These are phyloP conservation scores for Rhododendron simsii DNA, from an alignment of 148 eudicot genomes.

Conservation along the genomic window DNA sequence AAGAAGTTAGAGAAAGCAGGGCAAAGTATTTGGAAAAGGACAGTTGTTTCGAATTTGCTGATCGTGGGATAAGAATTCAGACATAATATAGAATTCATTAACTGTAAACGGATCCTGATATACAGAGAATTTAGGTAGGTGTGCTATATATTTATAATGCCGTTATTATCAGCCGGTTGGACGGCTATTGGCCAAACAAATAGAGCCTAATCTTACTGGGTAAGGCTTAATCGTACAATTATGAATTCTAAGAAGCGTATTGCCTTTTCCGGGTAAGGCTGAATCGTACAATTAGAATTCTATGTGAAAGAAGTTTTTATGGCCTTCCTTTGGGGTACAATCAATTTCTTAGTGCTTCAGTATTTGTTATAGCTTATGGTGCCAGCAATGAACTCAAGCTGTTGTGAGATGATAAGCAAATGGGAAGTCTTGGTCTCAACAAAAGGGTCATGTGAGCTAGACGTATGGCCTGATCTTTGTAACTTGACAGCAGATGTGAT, in stretches of 20 bases:
- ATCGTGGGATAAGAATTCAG: no score
- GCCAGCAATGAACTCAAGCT: constrained; percentile 29
- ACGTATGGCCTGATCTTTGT: constrained; percentile 26
- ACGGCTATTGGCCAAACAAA: no score
- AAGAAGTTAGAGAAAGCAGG: neutral
- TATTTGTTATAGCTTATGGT: constrained; percentile 21
- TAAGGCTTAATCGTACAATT: no score
- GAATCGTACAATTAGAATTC: no score
- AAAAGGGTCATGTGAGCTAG: constrained; percentile 21
- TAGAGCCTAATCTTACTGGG: neutral
- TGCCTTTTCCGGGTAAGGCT: no score
- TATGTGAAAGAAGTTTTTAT: neutral
- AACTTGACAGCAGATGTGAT: constrained; percentile 23
- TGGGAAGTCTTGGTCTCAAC: constrained; percentile 23
- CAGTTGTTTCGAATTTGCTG: neutral
- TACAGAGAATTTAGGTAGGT: no score
- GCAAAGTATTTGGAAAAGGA: neutral
- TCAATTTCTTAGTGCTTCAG: neutral
- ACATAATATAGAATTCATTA: no score
- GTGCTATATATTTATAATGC: no score
- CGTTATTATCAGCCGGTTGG: no score
- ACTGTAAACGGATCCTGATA: no score
- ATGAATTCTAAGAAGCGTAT: no score
- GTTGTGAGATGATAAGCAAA: constrained; percentile 27
- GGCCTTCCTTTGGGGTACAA: neutral